Conservation (phyloP, 2,329 filamentous ascomycete genomes). For the Sclerotinia borealis region DNA sequence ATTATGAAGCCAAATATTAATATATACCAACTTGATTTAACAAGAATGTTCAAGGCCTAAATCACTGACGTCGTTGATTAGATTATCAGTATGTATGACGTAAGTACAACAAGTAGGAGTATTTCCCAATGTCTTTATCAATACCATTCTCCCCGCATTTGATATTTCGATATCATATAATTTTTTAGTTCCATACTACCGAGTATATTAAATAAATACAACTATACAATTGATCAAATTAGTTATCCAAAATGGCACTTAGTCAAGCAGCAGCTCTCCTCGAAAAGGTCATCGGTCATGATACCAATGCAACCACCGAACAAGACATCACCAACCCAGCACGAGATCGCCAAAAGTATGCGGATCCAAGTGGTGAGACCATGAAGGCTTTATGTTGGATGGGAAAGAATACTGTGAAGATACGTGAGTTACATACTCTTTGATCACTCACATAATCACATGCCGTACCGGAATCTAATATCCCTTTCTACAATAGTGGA, state of each 20-base stretch:
- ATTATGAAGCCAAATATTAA: not conserved
- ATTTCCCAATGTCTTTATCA: not conserved
- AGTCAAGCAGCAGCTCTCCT: slow-evolving; percentile 61
- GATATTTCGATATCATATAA: not conserved
- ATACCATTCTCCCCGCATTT: not conserved
- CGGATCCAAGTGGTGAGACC: slow-evolving; percentile 46
- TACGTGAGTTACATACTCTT: slow-evolving; percentile 45
- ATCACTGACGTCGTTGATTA: slow-evolving; percentile 7
- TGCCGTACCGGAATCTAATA: too few relatives aligned
- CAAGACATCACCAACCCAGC: slow-evolving; percentile 67
- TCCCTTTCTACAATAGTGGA: slow-evolving; percentile 41
- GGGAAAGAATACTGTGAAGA: slow-evolving; percentile 70
- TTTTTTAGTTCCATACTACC: not conserved
- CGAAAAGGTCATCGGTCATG: slow-evolving; percentile 65
- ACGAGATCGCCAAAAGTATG: slow-evolving; percentile 43
- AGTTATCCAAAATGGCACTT: slow-evolving; percentile 43
- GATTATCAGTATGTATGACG: not conserved
- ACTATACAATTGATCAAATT: not conserved
- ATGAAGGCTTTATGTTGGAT: slow-evolving; percentile 83
- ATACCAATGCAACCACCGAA: slow-evolving; percentile 54
- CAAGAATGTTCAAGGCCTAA: not conserved
- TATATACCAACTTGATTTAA: not conserved
- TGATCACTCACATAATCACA: not conserved
- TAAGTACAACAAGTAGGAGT: not conserved
- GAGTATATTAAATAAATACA: not conserved